A percentile compares a stretch with the other conserved stretches of the same genome.
Evolutionary conservation across 2,329 filamentous ascomycete species (phyloP).

Genomic region (Curvularia sp.): DNA sequence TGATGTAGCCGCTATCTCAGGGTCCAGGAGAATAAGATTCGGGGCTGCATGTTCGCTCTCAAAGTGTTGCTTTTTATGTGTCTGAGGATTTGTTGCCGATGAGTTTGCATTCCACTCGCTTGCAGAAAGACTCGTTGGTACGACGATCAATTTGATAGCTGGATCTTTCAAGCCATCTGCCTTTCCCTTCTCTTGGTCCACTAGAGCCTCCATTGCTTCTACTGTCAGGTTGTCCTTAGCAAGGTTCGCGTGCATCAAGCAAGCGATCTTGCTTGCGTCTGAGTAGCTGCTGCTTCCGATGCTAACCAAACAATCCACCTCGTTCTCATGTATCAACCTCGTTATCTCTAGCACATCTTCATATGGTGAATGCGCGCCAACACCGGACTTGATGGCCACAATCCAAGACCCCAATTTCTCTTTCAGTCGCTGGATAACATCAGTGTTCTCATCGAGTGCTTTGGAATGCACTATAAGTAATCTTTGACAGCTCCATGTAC

Average conservation of each 20-base stretch:
- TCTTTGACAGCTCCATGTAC: slow-evolving; percentile 25
- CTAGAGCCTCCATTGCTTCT: slow-evolving; percentile 31
- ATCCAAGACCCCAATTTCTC: slow-evolving; percentile 24
- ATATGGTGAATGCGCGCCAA: slow-evolving; percentile 36
- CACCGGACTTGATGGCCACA: slow-evolving; percentile 29
- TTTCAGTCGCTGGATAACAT: slow-evolving; percentile 25
- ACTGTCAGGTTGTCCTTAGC: slow-evolving; percentile 18
- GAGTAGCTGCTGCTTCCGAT: slow-evolving; percentile 37
- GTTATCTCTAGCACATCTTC: slow-evolving; percentile 31
- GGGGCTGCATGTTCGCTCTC: slow-evolving; percentile 24
- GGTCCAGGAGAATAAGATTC: slow-evolving; percentile 32
- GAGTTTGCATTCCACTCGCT: slow-evolving; percentile 37
- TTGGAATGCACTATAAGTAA: slow-evolving; percentile 31
- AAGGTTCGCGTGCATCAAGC: slow-evolving; percentile 31
- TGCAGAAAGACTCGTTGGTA: slow-evolving; percentile 35
- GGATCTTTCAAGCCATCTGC: slow-evolving; percentile 25
- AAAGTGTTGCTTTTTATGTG: slow-evolving; percentile 39
- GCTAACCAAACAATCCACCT: slow-evolving; percentile 33
- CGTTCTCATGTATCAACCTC: slow-evolving; percentile 21
- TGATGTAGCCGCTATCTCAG: slow-evolving; percentile 33
- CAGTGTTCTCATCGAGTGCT: slow-evolving; percentile 28
- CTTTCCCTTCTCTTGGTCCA: slow-evolving; percentile 28
- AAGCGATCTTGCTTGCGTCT: slow-evolving; percentile 39
- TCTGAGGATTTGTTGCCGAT: slow-evolving; percentile 28
- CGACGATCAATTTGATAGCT: slow-evolving; percentile 26